These are phyloP conservation scores for Endocalyx cinctus DNA, from an alignment of 2,329 filamentous ascomycete genomes.

Conservation along the genomic window DNA sequence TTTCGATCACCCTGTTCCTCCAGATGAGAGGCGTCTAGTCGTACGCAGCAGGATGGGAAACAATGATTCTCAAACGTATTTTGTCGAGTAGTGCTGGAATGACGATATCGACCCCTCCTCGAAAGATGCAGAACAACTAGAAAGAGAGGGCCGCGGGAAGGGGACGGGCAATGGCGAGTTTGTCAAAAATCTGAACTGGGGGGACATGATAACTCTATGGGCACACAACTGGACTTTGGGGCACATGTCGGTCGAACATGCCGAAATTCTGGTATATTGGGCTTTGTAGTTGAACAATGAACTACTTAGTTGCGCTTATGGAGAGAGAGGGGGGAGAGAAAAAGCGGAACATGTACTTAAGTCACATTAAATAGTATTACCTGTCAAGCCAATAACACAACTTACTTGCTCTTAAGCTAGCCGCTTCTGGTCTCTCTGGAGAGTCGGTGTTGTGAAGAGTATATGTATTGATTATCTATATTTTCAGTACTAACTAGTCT, in stretches of 20 bases:
- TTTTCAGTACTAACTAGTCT: no score
- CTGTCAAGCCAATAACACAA: no score
- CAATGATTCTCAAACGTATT: constrained; percentile 33
- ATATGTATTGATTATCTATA: no score
- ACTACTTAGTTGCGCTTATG: no score
- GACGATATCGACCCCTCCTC: constrained; percentile 44
- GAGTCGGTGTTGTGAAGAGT: no score
- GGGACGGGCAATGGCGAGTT: constrained; percentile 50
- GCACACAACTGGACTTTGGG: constrained; percentile 56
- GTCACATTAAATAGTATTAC: no score
- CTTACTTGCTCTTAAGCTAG: no score
- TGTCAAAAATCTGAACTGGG: constrained; percentile 50
- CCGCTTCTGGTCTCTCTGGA: no score
- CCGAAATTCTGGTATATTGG: constrained; percentile 56
- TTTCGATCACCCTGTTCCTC: constrained; percentile 35
- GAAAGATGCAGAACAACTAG: constrained; percentile 32
- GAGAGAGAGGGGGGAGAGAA: no score
- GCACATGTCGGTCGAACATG: constrained; percentile 44
- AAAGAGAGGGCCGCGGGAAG: constrained; percentile 42
- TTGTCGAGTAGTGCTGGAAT: constrained; percentile 48
- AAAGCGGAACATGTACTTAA: no score
- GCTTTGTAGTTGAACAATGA: no score
- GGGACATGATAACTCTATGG: constrained; percentile 60
- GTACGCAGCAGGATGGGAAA: constrained; percentile 42
- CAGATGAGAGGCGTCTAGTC: constrained; percentile 36